Evolutionary conservation across 2,329 filamentous ascomycete species (phyloP).

Genomic region (Alternaria arbusti): DNA sequence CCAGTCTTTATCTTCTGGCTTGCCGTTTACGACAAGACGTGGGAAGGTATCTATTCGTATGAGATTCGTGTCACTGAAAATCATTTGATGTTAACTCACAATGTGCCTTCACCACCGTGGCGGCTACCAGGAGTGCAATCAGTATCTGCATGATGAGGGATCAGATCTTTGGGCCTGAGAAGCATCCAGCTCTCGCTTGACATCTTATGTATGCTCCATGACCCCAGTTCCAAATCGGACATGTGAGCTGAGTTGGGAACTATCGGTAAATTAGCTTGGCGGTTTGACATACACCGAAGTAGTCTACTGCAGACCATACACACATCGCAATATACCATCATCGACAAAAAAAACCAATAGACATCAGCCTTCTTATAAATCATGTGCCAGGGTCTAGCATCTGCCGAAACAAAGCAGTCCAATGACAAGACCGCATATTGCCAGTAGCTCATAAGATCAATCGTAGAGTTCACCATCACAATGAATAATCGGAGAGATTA

Average conservation of each 20-base stretch:
- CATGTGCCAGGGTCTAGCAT: neutral
- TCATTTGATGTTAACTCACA: neutral
- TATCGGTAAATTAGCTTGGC: neutral
- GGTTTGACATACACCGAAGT: neutral
- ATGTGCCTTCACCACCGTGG: neutral
- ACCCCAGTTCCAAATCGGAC: neutral
- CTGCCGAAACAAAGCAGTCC: neutral
- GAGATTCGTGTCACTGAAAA: neutral
- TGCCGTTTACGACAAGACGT: neutral
- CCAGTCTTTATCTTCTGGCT: conserved; percentile 36
- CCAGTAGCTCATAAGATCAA: neutral
- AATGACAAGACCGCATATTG: neutral
- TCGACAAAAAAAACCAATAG: neutral
- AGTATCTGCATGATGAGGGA: neutral
- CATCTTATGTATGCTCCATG: neutral
- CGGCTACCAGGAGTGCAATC: neutral
- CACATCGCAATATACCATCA: neutral
- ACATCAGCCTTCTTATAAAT: neutral
- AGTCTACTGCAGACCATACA: neutral
- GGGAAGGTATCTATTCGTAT: neutral
- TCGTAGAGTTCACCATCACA: neutral
- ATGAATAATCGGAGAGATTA: no score
- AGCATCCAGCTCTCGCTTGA: no score
- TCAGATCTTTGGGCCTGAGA: neutral
- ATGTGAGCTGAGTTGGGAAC: neutral